phyloP scores from a whole-genome alignment of 148 eudicot genomes.

The Nepenthes gracilis region DNA sequence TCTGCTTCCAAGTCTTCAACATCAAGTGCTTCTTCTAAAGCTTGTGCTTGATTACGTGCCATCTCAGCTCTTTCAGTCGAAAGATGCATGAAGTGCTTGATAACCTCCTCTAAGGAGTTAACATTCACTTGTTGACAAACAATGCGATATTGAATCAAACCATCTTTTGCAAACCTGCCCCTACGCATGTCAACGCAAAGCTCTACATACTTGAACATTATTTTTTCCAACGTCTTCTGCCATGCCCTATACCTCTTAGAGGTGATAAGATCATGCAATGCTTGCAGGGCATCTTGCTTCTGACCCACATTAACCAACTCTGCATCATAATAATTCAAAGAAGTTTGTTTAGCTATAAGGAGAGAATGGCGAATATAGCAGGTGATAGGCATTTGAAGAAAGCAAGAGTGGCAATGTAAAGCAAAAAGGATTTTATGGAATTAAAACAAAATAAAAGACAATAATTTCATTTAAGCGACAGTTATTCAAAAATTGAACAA shows the following conservation, averaged over 20 bases:
- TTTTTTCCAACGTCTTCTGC: conserved; percentile 71
- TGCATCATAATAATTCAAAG: conserved; percentile 19
- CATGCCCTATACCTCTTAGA: conserved; percentile 83
- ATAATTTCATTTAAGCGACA: no score
- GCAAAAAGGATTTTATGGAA: not conserved
- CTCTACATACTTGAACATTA: conserved; percentile 84
- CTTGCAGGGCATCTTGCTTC: conserved; percentile 73
- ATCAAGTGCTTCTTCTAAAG: conserved; percentile 86
- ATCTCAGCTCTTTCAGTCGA: conserved; percentile 81
- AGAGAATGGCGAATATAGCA: no score
- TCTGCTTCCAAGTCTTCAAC: conserved; percentile 92
- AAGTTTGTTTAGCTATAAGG: not conserved
- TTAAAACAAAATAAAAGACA: no score
- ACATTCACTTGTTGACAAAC: conserved; percentile 95
- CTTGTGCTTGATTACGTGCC: conserved; percentile 85
- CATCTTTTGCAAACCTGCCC: conserved; percentile 89
- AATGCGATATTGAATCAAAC: conserved; percentile 82
- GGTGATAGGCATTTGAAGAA: not conserved
- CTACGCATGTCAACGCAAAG: conserved; percentile 86
- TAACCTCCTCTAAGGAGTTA: conserved; percentile 82
- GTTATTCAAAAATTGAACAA: no score
- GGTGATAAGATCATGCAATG: conserved; percentile 74
- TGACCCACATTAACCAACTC: conserved; percentile 91
- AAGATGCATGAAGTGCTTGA: conserved; percentile 88
- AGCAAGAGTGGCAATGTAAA: not conserved